A percentile compares a stretch with the other conserved stretches of the same genome.
phyloP scores from a whole-genome alignment of 176 grass and related monocot genomes.

The Ensete glaucum region DNA sequence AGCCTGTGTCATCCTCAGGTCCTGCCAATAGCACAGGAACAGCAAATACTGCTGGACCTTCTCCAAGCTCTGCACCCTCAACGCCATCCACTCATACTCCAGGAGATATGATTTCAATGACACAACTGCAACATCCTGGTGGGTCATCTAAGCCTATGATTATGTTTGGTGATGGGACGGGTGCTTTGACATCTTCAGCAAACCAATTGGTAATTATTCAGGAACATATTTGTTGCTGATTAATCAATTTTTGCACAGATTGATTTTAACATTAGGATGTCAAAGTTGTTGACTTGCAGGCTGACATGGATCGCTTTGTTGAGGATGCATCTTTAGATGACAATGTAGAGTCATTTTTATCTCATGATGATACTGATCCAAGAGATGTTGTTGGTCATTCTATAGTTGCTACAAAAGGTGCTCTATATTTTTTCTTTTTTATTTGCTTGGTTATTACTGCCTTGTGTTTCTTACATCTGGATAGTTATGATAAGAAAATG shows the following conservation, averaged over 20 bases:
- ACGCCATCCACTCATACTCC: constrained; percentile 97
- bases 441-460: not conserved
- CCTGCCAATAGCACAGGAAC: constrained; percentile 89
- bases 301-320: constrained; percentile 87
- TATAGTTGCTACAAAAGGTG: constrained; percentile 94
- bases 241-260: not conserved
- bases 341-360: constrained; percentile 99
- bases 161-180: constrained; percentile 72
- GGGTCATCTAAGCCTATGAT: constrained; percentile 64
- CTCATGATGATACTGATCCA: constrained; percentile 93
- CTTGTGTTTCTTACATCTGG: not conserved
- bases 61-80: constrained; percentile 92
- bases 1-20: constrained; percentile 64
- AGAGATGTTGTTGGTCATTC: constrained; percentile 71
- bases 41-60: constrained; percentile 86
- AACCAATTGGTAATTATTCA: constrained; percentile 57
- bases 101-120: constrained; percentile 79
- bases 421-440: not conserved
- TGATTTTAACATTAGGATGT: not conserved
- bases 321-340: constrained; percentile 95
- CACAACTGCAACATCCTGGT: constrained; percentile 71
- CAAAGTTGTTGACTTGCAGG: constrained; percentile 39
- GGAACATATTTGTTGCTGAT: not conserved
- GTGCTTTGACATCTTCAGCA: constrained; percentile 72
- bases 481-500: not conserved